Percentiles rank a stretch among this genome's conserved stretches.
phyloP scores from a whole-genome alignment of 2,329 filamentous ascomycete species.

The Talaromyces sp. region DNA sequence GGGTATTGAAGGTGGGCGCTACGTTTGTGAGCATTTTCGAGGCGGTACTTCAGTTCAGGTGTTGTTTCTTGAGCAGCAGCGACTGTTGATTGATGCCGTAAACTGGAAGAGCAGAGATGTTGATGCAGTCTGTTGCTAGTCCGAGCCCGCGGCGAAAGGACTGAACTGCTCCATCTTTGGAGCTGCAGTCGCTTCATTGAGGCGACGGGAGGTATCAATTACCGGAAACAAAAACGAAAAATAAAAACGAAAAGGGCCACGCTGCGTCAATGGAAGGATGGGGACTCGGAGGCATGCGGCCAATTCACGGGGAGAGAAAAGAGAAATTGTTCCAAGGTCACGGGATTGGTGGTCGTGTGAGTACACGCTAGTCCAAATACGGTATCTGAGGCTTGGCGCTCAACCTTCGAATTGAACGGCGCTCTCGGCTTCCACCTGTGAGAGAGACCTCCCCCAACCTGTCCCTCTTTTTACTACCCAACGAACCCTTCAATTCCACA shows the following conservation, averaged over 20 bases:
- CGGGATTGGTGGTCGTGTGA: conserved; percentile 40
- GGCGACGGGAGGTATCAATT: conserved; percentile 26
- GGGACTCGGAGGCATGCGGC: conserved; percentile 20
- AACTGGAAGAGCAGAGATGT: conserved; percentile 34
- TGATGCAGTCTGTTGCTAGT: conserved; percentile 42
- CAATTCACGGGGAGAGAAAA: conserved; percentile 36
- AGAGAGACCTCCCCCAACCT: conserved; percentile 25
- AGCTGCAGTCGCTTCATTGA: conserved; percentile 56
- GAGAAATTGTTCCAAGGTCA: conserved; percentile 43
- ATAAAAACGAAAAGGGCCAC: conserved; percentile 8
- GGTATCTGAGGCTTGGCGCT: conserved; percentile 31
- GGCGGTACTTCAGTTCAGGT: conserved; percentile 25
- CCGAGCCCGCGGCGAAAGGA: conserved; percentile 52
- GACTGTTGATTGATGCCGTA: conserved; percentile 48
- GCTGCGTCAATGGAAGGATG: conserved; percentile 19
- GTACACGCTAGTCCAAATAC: conserved; percentile 32
- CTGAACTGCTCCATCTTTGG: conserved; percentile 55
- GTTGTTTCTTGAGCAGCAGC: conserved; percentile 26
- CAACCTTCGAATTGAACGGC: conserved; percentile 32
- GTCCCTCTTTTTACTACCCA: conserved; percentile 25
- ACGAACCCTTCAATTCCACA: conserved; percentile 27
- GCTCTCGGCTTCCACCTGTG: conserved; percentile 34
- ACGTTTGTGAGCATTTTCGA: conserved; percentile 27
- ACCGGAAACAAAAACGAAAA: conserved; percentile 17
- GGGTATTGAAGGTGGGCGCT: conserved; percentile 56